These are phyloP conservation scores for Lotus japonicus DNA, from an alignment of 306 rosid species.

Conservation along the genomic window DNA sequence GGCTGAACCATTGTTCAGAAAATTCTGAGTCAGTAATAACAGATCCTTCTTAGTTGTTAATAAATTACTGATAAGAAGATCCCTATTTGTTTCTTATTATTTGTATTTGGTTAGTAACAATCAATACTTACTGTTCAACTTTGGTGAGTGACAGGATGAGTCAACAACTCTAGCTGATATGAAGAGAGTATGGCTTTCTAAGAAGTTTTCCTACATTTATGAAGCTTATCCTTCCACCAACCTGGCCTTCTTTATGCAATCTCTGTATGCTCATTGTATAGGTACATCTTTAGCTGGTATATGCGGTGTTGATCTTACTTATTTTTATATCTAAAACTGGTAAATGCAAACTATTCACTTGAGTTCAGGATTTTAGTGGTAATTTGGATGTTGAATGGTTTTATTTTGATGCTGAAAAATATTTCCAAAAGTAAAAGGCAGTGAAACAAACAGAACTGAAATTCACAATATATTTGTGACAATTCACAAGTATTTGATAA, in stretches of 20 bases:
- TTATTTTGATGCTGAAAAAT: not conserved
- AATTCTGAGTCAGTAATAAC: too few relatives aligned
- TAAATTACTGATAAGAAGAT: too few relatives aligned
- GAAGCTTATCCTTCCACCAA: constrained; percentile 65
- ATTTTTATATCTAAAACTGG: not conserved
- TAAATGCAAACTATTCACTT: constrained; percentile 2
- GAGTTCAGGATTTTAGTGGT: not conserved
- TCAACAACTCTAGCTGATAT: constrained; percentile 55
- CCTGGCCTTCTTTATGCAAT: constrained; percentile 85
- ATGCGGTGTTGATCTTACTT: not conserved
- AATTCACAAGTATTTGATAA: not conserved
- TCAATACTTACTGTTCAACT: not conserved
- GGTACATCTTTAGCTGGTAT: constrained; percentile 33
- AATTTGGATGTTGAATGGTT: constrained; percentile 3
- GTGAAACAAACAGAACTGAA: not conserved
- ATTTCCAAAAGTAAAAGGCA: not conserved
- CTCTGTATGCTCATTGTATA: constrained; percentile 66
- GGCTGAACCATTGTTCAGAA: too few relatives aligned
- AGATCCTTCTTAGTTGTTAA: too few relatives aligned
- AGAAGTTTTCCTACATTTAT: constrained; percentile 71
- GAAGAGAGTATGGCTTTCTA: constrained; percentile 77
- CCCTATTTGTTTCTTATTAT: not conserved
- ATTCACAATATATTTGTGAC: not conserved
- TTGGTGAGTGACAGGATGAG: constrained; percentile 40
- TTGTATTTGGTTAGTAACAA: not conserved